These are phyloP conservation scores for Wallacemonas sp. DNA, from an alignment of 208 protist species.

Conservation along the genomic window DNA sequence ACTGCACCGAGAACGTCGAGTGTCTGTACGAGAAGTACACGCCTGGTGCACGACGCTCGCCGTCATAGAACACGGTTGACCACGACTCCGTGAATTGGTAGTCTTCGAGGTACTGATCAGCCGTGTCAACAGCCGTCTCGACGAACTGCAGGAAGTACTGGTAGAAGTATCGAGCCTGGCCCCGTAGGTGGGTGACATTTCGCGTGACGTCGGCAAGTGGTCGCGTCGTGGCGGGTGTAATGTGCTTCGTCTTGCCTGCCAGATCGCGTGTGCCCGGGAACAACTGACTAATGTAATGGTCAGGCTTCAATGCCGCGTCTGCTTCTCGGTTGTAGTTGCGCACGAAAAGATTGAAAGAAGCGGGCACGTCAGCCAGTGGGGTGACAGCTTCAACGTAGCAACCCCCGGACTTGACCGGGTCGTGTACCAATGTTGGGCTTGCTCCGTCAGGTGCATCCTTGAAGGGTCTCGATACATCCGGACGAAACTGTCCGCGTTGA, in stretches of 20 bases:
- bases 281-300: background rate
- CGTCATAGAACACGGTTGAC: slow-evolving; percentile 8
- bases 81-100: slow-evolving; percentile 28
- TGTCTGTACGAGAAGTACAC: slow-evolving; percentile 29
- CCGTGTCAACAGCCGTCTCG: slow-evolving; percentile 24
- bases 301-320: background rate
- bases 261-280: background rate
- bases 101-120: slow-evolving; percentile 18
- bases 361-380: slow-evolving; percentile 8
- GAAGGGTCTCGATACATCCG: background rate
- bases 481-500: background rate
- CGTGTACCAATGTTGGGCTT: too few relatives aligned
- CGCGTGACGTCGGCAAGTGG: background rate
- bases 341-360: slow-evolving; percentile 31
- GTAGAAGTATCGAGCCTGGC: slow-evolving; percentile 14
- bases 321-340: slow-evolving; percentile 10
- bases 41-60: slow-evolving; percentile 10
- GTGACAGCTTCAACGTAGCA: slow-evolving; percentile 23
- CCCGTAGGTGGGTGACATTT: background rate
- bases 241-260: background rate
- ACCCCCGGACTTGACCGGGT: too few relatives aligned
- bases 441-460: too few relatives aligned
- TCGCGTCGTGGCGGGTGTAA: background rate
- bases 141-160: slow-evolving; percentile 37
- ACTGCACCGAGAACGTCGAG: slow-evolving; percentile 29